Conservation (phyloP, 306 rosid species). For the Vigna nakashimae region DNA sequence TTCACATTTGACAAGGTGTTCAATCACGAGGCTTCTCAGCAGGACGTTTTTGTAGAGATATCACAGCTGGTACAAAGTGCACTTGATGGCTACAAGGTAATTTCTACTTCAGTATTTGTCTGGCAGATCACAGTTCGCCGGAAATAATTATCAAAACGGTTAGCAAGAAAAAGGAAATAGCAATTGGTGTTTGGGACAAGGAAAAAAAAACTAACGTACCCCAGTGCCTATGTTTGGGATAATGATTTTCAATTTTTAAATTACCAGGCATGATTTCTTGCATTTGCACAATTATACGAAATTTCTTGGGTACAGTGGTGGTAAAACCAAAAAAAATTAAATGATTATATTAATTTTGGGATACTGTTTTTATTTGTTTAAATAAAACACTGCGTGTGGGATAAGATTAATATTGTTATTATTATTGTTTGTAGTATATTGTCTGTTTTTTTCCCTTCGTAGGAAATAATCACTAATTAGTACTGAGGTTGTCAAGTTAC, state of each 20-base stretch:
- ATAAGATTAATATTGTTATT: not conserved
- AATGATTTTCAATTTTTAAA: not conserved
- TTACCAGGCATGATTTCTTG: not conserved
- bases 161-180: too few species aligned
- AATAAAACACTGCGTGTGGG: not conserved
- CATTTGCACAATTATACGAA: not conserved
- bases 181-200: too few species aligned
- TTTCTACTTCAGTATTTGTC: constrained; percentile 9
- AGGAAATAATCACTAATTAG: not conserved
- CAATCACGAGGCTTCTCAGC: constrained; percentile 80
- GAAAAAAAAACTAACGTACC: too few species aligned
- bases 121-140: not conserved
- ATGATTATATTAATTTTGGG: constrained; percentile 3
- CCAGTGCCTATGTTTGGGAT: not conserved
- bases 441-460: not conserved
- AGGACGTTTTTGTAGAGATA: constrained; percentile 84
- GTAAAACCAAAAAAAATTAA: constrained; percentile 25
- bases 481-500: not conserved
- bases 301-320: not conserved
- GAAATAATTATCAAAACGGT: not conserved
- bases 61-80: constrained; percentile 98
- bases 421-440: not conserved
- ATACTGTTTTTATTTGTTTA: not conserved
- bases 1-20: constrained; percentile 97
- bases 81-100: constrained; percentile 96